phyloP scores from a whole-genome alignment of 2,329 filamentous ascomycete species.

The Aspergillus ochraceoroseus region DNA sequence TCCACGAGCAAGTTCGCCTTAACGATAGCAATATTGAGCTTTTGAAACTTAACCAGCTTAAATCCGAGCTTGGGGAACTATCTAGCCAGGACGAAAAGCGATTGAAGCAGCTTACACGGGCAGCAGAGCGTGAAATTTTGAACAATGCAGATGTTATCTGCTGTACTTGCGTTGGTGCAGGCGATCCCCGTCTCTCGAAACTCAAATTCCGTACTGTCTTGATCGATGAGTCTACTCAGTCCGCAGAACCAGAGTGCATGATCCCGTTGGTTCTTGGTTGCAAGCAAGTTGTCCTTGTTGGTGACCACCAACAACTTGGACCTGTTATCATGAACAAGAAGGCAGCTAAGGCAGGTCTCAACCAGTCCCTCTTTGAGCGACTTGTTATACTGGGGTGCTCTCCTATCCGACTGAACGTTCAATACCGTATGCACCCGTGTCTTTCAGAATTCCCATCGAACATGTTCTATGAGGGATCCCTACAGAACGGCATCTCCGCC shows the following conservation, averaged over 20 bases:
- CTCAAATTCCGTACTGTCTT: conserved; percentile 98
- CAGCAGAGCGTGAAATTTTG: conserved; percentile 90
- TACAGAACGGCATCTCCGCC: conserved; percentile 93
- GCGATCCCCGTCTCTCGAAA: conserved; percentile 89
- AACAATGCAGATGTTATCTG: conserved; percentile 96
- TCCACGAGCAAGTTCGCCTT: conserved; percentile 96
- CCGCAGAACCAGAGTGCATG: conserved; percentile 97
- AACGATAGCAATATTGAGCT: conserved; percentile 94
- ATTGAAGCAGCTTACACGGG: conserved; percentile 89
- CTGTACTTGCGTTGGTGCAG: conserved; percentile 96
- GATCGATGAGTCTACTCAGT: conserved; percentile 97
- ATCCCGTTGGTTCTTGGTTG: conserved; percentile 94
- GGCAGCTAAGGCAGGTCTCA: conserved; percentile 92
- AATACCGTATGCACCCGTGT: conserved; percentile 99
- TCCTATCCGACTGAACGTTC: conserved; percentile 89
- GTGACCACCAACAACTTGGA: conserved; percentile 95
- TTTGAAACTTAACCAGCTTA: conserved; percentile 86
- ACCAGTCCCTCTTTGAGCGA: conserved; percentile 97
- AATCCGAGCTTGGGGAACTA: conserved; percentile 83
- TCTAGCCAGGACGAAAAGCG: conserved; percentile 98
- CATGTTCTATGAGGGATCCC: conserved; percentile 98
- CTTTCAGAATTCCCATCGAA: conserved; percentile 96
- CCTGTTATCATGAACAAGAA: conserved; percentile 99
- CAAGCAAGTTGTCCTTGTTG: conserved; percentile 98
- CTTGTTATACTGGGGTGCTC: conserved; percentile 85